Base-by-base conservation (phyloP, 2,329 filamentous ascomycete genomes). In the Cytospora piceicola region DNA sequence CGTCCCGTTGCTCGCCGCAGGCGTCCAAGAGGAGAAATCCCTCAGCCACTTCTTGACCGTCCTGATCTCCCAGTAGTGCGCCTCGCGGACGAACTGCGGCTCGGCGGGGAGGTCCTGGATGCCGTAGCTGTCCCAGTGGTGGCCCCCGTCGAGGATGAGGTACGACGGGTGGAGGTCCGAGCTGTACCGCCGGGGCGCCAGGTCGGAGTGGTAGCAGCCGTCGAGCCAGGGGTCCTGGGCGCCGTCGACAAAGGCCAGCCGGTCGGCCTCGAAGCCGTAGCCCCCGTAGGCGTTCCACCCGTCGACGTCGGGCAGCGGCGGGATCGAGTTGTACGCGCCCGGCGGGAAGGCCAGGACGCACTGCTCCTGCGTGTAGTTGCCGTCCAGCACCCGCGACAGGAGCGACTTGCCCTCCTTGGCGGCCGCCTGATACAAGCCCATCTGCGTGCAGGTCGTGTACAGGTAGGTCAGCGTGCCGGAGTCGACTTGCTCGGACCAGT, bases 331-430 rank as follows among this genome's bases (percentile, higher is more conserved):
- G 72, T 79, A 77, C 30, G 76, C 61, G 0, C 83, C 82, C 1
- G 75, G 67, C 0, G 82, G 79, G 68, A 85, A 85, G 1, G 83
- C 81, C 82, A 82, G 83, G n/a, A 70, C 78, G 69, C 83, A 85
- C 82, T 83, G 85, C 72, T 84, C 80, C 68, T 84, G 83, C 46
- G 82, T 84, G 72, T 85, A 85, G 51, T 78, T 74, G 11, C 76
- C 76, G 57, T 82, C 76, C 5, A 85, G 69, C 0, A 81, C 80
- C 7, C 81, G 77, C 1, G 81, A 83, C 22, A 85, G 74, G 2
- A 85, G 74, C 1, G 77, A 77, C 0, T 81, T 82, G 0, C 78
- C 78, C 8, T 76, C 70, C 24, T 76, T 71, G 0, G 79, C 77
- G 0, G 82, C 82, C 14, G 78, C 77, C 72, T 84, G 82, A 66